These are phyloP conservation scores for Decorospora gaudefroyi DNA, from an alignment of 2,329 filamentous ascomycete genomes.

Conservation along the genomic window DNA sequence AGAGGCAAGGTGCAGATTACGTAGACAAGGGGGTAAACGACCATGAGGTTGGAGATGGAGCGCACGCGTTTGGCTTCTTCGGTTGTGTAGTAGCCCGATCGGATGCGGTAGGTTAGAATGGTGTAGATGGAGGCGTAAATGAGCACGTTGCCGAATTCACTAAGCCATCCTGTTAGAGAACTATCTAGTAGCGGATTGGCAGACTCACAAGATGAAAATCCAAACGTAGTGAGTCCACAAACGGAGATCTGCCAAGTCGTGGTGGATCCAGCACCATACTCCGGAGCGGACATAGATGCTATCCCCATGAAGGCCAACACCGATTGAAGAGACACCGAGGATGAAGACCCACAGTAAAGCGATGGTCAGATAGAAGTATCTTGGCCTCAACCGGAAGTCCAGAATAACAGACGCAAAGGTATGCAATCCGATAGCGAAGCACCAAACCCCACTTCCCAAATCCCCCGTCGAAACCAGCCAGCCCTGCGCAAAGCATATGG, in stretches of 20 bases:
- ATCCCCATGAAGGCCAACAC: constrained; percentile 50
- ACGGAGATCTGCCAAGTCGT: constrained; percentile 58
- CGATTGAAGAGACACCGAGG: constrained; percentile 61
- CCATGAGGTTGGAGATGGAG: constrained; percentile 60
- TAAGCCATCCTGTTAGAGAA: constrained; percentile 11
- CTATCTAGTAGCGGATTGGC: not conserved
- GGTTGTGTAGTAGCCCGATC: constrained; percentile 43
- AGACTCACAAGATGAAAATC: constrained; percentile 58
- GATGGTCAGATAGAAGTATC: constrained; percentile 57
- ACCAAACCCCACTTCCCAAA: constrained; percentile 68
- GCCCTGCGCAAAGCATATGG: constrained; percentile 67
- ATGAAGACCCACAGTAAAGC: constrained; percentile 62
- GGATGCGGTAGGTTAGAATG: constrained; percentile 48
- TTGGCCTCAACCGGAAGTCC: constrained; percentile 58
- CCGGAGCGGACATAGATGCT: constrained; percentile 66
- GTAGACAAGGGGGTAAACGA: constrained; percentile 71
- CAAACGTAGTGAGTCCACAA: constrained; percentile 67
- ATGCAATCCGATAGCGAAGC: constrained; percentile 67
- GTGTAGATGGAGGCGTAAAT: constrained; percentile 55
- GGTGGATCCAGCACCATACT: constrained; percentile 70
- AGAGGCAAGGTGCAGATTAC: constrained; percentile 70
- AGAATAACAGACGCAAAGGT: constrained; percentile 67
- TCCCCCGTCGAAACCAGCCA: constrained; percentile 71
- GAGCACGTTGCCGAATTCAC: constrained; percentile 57
- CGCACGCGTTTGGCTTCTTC: constrained; percentile 44